Percentiles rank a stretch among this genome's conserved stretches.
phyloP scores from a whole-genome alignment of 1,284 basidiomycete genomes.

The Wallemia mellicola region DNA sequence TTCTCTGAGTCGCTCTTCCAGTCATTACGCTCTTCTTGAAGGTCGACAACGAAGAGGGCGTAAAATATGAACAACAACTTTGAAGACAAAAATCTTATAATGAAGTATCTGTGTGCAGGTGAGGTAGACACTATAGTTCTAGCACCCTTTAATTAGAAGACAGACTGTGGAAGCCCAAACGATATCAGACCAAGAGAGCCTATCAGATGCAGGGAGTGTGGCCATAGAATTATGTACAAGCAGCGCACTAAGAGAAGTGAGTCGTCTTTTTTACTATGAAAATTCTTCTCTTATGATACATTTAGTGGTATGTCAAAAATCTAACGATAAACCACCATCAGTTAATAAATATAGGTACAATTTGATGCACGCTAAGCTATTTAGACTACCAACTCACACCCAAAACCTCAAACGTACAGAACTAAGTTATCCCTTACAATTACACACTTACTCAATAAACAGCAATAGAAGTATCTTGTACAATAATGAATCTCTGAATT shows the following conservation, averaged over 20 bases:
- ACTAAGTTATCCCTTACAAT: not conserved
- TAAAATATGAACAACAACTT: not conserved
- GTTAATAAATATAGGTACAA: constrained; percentile 31
- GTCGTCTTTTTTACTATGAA: constrained; percentile 14
- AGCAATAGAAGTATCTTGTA: not conserved
- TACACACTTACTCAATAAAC: not conserved
- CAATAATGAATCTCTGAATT: not conserved
- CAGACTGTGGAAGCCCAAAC: constrained; percentile 82
- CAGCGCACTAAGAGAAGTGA: constrained; percentile 79
- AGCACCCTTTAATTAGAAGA: not conserved
- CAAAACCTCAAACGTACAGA: not conserved
- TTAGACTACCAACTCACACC: not conserved
- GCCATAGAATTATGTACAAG: constrained; percentile 98
- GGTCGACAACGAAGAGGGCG: not conserved
- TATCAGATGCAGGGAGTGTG: constrained; percentile 86
- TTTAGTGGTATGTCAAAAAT: not conserved
- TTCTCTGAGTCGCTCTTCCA: not conserved
- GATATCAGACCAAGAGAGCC: constrained; percentile 77
- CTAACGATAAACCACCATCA: not conserved
- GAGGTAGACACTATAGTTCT: not conserved
- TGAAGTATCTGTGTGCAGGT: not conserved
- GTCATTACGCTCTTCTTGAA: not conserved
- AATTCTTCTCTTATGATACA: not conserved
- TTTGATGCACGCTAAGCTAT: constrained; percentile 41
- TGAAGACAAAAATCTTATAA: not conserved